Percentiles rank a stretch among this genome's conserved stretches.
phyloP scores from a whole-genome alignment of 2,329 filamentous ascomycete genomes.

The Talaromyces atroroseus region DNA sequence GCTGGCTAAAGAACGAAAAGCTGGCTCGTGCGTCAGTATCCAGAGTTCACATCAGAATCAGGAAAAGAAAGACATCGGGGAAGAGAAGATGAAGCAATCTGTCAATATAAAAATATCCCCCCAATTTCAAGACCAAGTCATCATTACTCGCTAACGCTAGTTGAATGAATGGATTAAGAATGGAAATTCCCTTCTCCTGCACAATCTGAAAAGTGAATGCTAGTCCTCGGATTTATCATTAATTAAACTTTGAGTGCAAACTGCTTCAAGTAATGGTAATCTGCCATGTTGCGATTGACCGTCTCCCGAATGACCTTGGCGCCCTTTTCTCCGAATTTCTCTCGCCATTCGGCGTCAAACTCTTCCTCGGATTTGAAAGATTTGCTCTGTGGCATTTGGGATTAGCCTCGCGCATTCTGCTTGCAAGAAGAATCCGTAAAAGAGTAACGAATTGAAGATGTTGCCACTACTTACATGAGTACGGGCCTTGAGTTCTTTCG shows the following conservation, averaged over 20 bases:
- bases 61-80: not conserved
- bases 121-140: not conserved
- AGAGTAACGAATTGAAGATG: not conserved
- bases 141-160: not conserved
- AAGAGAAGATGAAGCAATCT: not conserved
- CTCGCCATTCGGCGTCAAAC: conserved; percentile 54
- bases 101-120: not conserved
- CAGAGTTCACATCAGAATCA: not conserved
- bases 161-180: not conserved
- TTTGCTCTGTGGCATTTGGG: conserved; percentile 20
- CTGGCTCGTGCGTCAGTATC: not conserved
- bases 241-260: conserved; percentile 52
- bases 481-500: conserved; percentile 64
- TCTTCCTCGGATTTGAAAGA: conserved; percentile 47
- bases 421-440: not conserved
- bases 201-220: not conserved
- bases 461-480: conserved; percentile 33
- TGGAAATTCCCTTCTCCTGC: not conserved
- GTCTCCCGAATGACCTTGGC: conserved; percentile 55
- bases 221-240: not conserved
- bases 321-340: conserved; percentile 56
- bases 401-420: conserved; percentile 5
- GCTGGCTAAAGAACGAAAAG: not conserved
- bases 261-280: conserved; percentile 62
- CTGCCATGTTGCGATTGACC: conserved; percentile 54